Evolutionary conservation across 2,329 filamentous ascomycete genomes (phyloP), one percentile per base, ranked within the genome.

Genomic region (Phyllosticta citribraziliensis): DNA sequence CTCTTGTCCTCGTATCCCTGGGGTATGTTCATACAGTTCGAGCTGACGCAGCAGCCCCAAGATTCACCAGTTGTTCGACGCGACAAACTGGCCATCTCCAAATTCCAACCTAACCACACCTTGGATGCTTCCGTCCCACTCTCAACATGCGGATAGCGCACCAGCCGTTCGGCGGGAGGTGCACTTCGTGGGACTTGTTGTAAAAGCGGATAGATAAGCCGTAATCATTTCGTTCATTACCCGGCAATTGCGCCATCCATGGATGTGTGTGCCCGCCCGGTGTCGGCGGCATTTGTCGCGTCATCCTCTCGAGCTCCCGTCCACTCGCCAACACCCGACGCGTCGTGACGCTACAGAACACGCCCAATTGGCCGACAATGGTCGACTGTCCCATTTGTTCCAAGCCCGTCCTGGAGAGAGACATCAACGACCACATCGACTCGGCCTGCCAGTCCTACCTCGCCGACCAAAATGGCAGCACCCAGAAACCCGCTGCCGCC

Each of bases 371-470:
- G 51, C 25, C 55, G 52, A 60, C 25, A 40, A 77, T 79, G 80
- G 88, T 95, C 67, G 82, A 84, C 68, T 96, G 91, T 71, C 91
- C 91, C 17, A 89, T 92, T 66, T 96, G 91, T 78, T 80, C 83
- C 70, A 87, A 88, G 68, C 78, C 81, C 61, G 89, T 94, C 68
- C 87, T 84, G 65, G 77, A 87, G 66, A 77, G 78, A 69, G 83
- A 88, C 66, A 97, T 97, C 79, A 97, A 97, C 76, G 81, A 82
- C 66, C 93, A 97, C 74, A 85, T 97, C 70, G 94, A 97, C 76
- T 93, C 90, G 30, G 83, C 83, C 65, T 97, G 93, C 77, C 74
- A 82, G 63, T 80, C 78, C 40, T 87, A 87, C 70, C 73, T 94
- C 64, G 77, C 88, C 61, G 83, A 86, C 63, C 70, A 78, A 66